Evolutionary conservation across 108 stramenopile genomes (phyloP), one percentile per base, ranked within the genome.

Genomic region (Thalassiosira profunda): DNA sequence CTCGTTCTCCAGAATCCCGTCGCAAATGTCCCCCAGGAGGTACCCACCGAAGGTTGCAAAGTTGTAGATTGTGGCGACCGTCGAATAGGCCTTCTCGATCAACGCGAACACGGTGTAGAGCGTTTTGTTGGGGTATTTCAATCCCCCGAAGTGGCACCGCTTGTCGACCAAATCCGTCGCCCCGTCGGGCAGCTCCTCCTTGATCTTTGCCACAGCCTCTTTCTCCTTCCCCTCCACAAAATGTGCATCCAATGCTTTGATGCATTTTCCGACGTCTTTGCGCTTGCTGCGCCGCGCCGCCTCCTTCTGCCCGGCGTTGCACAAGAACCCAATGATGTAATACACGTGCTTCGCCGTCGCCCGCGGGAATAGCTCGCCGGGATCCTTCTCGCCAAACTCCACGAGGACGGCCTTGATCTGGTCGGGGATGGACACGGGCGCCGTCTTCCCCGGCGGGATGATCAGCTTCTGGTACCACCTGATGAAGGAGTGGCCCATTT

Each of bases 261-360:
- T 40, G 38, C 38, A 40, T 10, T 40, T 14, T 40, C 38, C 38
- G 14, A 34, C 35, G 35, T 29, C 21, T 4, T 21, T 38, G 11
- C 15, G 14, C 17, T 25, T 25, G 5, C 12, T 42, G 2, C 41
- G 9, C 29, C 23, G 24, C 17, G 20, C n/a, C 7, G 59, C 9
- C 6, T 38, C 59, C 15, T 42, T 60, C 17, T 6, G 6, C 12
- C 41, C 59, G 15, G 59, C 59, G 33, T 43, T 23, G 38, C 41
- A 60, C 18, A 60, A 15, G 10, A 21, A 60, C 3, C 59, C 59
- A 60, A 38, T 29, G 9, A 60, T 26, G 44, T 60, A 60, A 60
- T 60, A 60, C 3, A 60, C 59, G 44, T 43, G 59, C 40, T 43
- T 40, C 11, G 38, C 38, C n/a, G n/a, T n/a, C n/a, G n/a, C n/a